Evolutionary conservation across 1,284 basidiomycete species (phyloP).

Genomic region (Paramarasmius palmivorus): DNA sequence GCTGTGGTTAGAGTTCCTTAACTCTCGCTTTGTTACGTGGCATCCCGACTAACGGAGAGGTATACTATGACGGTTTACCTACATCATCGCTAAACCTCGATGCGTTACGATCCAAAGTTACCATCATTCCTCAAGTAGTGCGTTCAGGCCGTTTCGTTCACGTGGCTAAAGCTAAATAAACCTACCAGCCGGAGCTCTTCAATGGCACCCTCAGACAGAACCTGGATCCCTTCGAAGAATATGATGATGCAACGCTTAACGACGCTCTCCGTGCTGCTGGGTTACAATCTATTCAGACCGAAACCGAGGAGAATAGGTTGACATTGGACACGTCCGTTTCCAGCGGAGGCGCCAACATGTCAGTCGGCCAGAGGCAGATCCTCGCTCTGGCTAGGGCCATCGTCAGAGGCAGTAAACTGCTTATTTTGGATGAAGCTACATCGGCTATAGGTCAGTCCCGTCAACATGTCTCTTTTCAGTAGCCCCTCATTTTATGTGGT

Average conservation of each 20-base stretch:
- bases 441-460: constrained; percentile 31
- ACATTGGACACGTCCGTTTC: constrained; percentile 32
- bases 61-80: constrained; percentile 50
- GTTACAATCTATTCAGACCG: constrained; percentile 32
- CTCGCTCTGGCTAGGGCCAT: constrained; percentile 60
- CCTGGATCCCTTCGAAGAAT: constrained; percentile 56
- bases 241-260: constrained; percentile 51
- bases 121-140: constrained; percentile 60
- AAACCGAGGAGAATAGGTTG: constrained; percentile 30
- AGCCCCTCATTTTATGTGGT: background rate
- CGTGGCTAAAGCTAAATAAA: background rate
- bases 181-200: constrained; percentile 46
- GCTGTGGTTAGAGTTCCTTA: constrained; percentile 56
- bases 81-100: constrained; percentile 63
- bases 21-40: constrained; percentile 54
- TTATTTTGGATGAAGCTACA: constrained; percentile 58
- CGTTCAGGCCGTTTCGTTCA: constrained; percentile 15
- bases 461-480: constrained; percentile 7
- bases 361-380: constrained; percentile 70
- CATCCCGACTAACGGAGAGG: constrained; percentile 57
- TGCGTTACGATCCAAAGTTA: constrained; percentile 58
- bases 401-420: constrained; percentile 54
- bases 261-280: constrained; percentile 39
- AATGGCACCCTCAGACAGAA: constrained; percentile 47
- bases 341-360: constrained; percentile 33